A percentile compares a stretch with the other conserved stretches of the same genome.
These are phyloP conservation scores for Cicer cuneatum DNA, from an alignment of 306 rosid genomes.

Conservation along the genomic window DNA sequence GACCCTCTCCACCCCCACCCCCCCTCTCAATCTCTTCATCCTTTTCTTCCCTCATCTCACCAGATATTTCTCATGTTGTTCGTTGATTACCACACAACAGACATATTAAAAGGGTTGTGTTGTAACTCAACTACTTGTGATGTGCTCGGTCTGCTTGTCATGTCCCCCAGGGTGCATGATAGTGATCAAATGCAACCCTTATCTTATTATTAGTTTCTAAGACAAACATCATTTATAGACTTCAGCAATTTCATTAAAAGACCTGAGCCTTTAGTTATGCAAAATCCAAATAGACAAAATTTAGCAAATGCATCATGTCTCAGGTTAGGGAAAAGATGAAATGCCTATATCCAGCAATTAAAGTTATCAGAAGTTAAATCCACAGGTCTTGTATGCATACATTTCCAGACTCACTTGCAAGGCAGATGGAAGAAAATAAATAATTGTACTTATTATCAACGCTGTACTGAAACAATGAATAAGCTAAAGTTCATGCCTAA, in stretches of 20 bases:
- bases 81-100: background rate
- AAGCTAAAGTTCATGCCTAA: conserved; percentile 12
- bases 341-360: conserved; percentile 9
- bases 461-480: background rate
- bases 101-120: background rate
- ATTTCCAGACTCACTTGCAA: conserved; percentile 12
- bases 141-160: background rate
- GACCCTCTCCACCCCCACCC: background rate
- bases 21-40: background rate
- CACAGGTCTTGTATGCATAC: conserved; percentile 4
- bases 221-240: background rate
- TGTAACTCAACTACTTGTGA: background rate
- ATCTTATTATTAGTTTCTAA: background rate
- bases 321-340: conserved; percentile 18
- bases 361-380: conserved; percentile 19
- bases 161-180: background rate
- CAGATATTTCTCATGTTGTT: background rate
- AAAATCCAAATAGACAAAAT: conserved; percentile 1
- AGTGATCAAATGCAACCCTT: background rate
- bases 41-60: background rate
- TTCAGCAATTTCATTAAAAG: background rate
- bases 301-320: background rate
- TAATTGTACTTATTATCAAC: background rate
- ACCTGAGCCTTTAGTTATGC: conserved; percentile 10
- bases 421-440: conserved; percentile 20